Evolutionary conservation across 768 basidiomycete genomes (phyloP).

Genomic region (Tremella mesenterica): DNA sequence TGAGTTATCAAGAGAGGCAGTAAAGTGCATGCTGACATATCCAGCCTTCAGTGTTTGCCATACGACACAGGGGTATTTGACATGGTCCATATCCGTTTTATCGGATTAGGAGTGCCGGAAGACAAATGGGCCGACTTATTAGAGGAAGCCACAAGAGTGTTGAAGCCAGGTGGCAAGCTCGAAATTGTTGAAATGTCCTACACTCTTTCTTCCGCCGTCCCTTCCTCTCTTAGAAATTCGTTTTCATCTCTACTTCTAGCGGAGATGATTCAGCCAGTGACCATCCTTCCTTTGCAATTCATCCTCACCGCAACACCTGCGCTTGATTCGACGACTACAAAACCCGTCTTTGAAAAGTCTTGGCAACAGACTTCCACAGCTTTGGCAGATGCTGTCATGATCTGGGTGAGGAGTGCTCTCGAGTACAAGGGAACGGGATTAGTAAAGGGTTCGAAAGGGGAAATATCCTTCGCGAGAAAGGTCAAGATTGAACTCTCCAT

Average conservation of each 20-base stretch:
- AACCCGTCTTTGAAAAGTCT: slow-evolving; percentile 12
- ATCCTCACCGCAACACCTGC: slow-evolving; percentile 18
- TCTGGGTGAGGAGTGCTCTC: slow-evolving; percentile 22
- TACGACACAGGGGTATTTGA: slow-evolving; percentile 43
- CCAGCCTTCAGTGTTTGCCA: slow-evolving; percentile 34
- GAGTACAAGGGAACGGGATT: slow-evolving; percentile 23
- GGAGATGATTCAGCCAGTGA: slow-evolving; percentile 30
- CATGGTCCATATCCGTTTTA: slow-evolving; percentile 38
- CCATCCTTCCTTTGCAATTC: slow-evolving; percentile 29
- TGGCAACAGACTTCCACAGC: slow-evolving; percentile 10
- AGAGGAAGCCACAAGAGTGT: slow-evolving; percentile 36
- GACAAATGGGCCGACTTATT: slow-evolving; percentile 32
- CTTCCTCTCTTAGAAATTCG: slow-evolving; percentile 19
- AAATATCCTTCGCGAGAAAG: not conserved
- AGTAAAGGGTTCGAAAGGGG: not conserved
- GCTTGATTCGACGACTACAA: not conserved
- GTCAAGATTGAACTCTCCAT: too few relatives aligned
- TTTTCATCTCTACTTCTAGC: slow-evolving; percentile 32
- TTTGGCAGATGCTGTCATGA: slow-evolving; percentile 14
- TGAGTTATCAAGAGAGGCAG: slow-evolving; percentile 13
- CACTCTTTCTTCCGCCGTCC: slow-evolving; percentile 15
- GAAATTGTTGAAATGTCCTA: slow-evolving; percentile 30
- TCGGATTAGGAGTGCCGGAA: slow-evolving; percentile 39
- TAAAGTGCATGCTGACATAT: not conserved
- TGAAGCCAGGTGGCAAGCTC: slow-evolving; percentile 35